Conservation (phyloP, 2,329 filamentous ascomycete species). For the Calonectria crousiana region DNA sequence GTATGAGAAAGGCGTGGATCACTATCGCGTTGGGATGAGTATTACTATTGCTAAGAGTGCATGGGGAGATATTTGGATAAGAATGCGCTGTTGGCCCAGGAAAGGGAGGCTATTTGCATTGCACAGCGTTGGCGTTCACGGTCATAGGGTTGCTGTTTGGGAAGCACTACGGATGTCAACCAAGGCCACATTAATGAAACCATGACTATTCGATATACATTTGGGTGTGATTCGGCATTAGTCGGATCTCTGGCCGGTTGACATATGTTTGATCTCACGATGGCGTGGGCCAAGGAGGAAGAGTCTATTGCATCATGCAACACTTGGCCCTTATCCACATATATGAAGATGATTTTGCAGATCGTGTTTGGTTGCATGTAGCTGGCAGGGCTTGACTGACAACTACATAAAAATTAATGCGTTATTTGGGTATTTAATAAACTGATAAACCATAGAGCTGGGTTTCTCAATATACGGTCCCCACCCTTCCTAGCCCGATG, state of each 20-base stretch:
- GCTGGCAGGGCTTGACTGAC: background rate
- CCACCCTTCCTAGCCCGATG: background rate
- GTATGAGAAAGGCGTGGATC: background rate
- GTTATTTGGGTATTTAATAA: background rate
- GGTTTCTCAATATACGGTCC: background rate
- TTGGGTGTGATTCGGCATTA: background rate
- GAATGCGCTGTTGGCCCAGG: constrained; percentile 22
- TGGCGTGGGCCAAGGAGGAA: background rate
- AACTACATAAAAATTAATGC: background rate
- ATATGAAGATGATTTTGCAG: background rate
- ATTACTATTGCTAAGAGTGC: background rate
- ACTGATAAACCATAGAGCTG: background rate
- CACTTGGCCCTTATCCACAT: background rate
- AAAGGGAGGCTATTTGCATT: constrained; percentile 34
- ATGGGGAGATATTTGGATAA: constrained; percentile 22
- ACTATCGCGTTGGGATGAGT: background rate
- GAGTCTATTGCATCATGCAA: background rate
- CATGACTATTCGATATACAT: constrained; percentile 27
- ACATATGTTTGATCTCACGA: background rate
- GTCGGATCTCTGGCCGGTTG: background rate
- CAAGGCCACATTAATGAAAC: constrained; percentile 27
- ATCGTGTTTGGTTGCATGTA: background rate
- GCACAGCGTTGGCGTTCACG: constrained; percentile 52
- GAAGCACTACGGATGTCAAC: constrained; percentile 19
- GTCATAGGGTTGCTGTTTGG: constrained; percentile 24